These are phyloP conservation scores for Boletus subparvulus DNA, from an alignment of 768 basidiomycete species.

Conservation along the genomic window DNA sequence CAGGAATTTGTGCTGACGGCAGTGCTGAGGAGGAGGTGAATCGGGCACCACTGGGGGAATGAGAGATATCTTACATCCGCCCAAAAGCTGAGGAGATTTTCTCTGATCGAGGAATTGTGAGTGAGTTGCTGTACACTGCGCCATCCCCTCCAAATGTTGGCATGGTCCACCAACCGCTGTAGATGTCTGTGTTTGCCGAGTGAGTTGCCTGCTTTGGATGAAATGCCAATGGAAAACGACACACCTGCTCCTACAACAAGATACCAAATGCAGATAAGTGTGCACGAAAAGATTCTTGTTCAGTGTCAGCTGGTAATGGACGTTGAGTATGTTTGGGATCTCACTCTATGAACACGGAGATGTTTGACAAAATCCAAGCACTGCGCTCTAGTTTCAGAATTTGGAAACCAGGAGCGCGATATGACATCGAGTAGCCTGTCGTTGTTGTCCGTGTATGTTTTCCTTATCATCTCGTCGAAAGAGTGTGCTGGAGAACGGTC, in stretches of 20 bases:
- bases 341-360: constrained; percentile 25
- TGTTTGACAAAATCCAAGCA: constrained; percentile 7
- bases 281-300: constrained; percentile 27
- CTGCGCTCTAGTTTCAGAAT: neutral
- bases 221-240: neutral
- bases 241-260: constrained; percentile 15
- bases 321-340: neutral
- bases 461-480: constrained; percentile 6
- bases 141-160: constrained; percentile 16
- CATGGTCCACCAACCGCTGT: constrained; percentile 2
- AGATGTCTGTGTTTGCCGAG: constrained; percentile 5
- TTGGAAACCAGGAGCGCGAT: neutral
- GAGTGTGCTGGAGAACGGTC: neutral
- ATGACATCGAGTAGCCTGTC: constrained; percentile 3
- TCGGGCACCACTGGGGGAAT: neutral
- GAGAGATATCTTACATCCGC: constrained; percentile 5
- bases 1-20: constrained; percentile 12
- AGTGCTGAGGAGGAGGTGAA: constrained; percentile 12
- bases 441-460: neutral
- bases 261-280: constrained; percentile 22
- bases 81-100: constrained; percentile 11
- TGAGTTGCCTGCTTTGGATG: neutral
- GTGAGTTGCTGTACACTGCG: constrained; percentile 16
- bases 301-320: constrained; percentile 3
- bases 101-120: constrained; percentile 15